phyloP scores from a whole-genome alignment of 1,284 basidiomycete genomes.

The Papiliotrema flavescens region DNA sequence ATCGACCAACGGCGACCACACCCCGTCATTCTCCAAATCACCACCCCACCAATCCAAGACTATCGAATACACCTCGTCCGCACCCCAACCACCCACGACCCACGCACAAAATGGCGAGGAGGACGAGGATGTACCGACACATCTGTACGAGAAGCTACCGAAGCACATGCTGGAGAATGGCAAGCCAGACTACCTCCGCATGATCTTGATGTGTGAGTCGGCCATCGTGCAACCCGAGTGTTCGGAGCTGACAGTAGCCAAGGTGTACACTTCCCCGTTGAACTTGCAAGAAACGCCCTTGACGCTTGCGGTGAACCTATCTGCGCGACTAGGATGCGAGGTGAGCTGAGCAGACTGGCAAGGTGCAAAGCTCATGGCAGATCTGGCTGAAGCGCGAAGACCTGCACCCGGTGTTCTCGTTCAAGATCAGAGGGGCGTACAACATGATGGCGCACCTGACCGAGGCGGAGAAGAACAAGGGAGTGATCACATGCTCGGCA shows the following conservation, averaged over 20 bases:
- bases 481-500: constrained; percentile 95
- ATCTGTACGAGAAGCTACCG: constrained; percentile 47
- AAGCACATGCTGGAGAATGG: constrained; percentile 36
- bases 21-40: constrained; percentile 1
- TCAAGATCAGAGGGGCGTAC: constrained; percentile 98
- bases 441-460: constrained; percentile 94
- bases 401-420: constrained; percentile 96
- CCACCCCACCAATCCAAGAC: constrained; percentile 14
- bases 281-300: constrained; percentile 90
- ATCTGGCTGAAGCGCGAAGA: constrained; percentile 98
- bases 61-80: constrained; percentile 49
- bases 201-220: constrained; percentile 71
- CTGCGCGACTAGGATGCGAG: constrained; percentile 80
- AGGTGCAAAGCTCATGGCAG: constrained; percentile 16
- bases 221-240: background rate
- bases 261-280: constrained; percentile 72
- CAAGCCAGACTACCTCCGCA: constrained; percentile 81
- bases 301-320: constrained; percentile 79
- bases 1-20: background rate
- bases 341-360: constrained; percentile 9
- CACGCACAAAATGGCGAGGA: constrained; percentile 32
- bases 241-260: constrained; percentile 52
- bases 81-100: constrained; percentile 35
- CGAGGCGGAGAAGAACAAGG: constrained; percentile 91
- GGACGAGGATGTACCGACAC: constrained; percentile 40